Conservation (phyloP, 495 filamentous ascomycete species). For the Hypoxylon lenormandii region DNA sequence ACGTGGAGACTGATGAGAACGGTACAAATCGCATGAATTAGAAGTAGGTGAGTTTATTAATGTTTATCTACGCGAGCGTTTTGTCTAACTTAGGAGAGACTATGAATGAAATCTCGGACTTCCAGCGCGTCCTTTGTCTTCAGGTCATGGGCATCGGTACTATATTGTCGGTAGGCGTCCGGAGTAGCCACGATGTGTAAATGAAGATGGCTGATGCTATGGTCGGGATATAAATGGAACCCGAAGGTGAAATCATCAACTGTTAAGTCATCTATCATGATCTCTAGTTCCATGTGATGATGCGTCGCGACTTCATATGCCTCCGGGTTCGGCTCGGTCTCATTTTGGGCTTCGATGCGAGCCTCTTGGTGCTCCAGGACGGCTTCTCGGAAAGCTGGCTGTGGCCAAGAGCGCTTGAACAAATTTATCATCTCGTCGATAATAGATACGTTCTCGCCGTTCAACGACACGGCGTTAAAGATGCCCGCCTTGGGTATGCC, state of each 20-base stretch:
- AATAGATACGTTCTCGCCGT: constrained; percentile 20
- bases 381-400: constrained; percentile 1
- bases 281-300: constrained; percentile 10
- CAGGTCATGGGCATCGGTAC: constrained; percentile 43
- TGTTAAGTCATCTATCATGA: constrained; percentile 4
- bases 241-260: constrained; percentile 49
- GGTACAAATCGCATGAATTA: too few relatives aligned
- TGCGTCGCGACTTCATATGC: background rate
- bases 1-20: too few relatives aligned
- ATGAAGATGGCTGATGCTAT: constrained; percentile 51
- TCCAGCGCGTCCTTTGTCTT: constrained; percentile 49
- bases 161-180: constrained; percentile 27
- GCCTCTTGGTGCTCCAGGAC: constrained; percentile 13
- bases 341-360: background rate
- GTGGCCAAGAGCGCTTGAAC: constrained; percentile 28
- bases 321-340: background rate
- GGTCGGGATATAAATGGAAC: constrained; percentile 49
- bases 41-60: too few relatives aligned
- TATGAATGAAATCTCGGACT: constrained; percentile 19
- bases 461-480: constrained; percentile 53
- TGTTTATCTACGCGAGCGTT: too few relatives aligned
- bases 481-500: constrained; percentile 49
- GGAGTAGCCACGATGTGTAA: constrained; percentile 50
- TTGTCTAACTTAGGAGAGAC: background rate
- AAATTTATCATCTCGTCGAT: constrained; percentile 48